Base-by-base conservation (phyloP, 805 yeast species). In the Ogataea populi-albae region DNA sequence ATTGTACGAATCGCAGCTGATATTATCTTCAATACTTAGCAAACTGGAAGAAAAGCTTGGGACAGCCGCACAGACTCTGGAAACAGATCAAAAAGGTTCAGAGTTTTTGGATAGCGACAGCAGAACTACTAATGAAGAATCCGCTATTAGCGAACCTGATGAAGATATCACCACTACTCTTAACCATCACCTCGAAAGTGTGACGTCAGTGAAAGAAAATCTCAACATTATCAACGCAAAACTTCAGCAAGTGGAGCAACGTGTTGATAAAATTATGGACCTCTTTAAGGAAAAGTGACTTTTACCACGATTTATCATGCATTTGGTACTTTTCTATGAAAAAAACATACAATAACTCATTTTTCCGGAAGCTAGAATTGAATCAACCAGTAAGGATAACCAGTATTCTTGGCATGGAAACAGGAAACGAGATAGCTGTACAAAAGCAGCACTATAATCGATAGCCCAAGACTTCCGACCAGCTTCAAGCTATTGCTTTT, bases 301-400 rank as follows among this genome's bases (percentile, higher is more conserved):
- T n/a, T n/a, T n/a, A n/a, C n/a, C n/a, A n/a, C n/a, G n/a, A n/a
- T n/a, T n/a, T n/a, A n/a, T n/a, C n/a, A n/a, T n/a, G n/a, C n/a
- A n/a, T n/a, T n/a, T n/a, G n/a, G n/a, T n/a, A n/a, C n/a, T n/a
- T n/a, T n/a, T n/a, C n/a, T n/a, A n/a, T n/a, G n/a, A n/a, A n/a
- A n/a, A n/a, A n/a, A n/a, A n/a, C n/a, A n/a, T n/a, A n/a, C n/a
- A n/a, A n/a, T n/a, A 14, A 12, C 26, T 17, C 17, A 5, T 4
- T n/a, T 19, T 26, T n/a, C 8, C 18, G 32, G 24, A 12, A 17
- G 75, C 21, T 33, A 43, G 2, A 47, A 23, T 15, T 33, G 34
- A 18, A 49, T 54, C 47, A 91, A 65, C 46, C 64, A 68, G 65
- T 69, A 84, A 26, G 98, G 98, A 60, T 86, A 93, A 1, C 86